These are phyloP conservation scores for Pseudopithomyces maydicus DNA, from an alignment of 2,329 filamentous ascomycete species.

Conservation along the genomic window DNA sequence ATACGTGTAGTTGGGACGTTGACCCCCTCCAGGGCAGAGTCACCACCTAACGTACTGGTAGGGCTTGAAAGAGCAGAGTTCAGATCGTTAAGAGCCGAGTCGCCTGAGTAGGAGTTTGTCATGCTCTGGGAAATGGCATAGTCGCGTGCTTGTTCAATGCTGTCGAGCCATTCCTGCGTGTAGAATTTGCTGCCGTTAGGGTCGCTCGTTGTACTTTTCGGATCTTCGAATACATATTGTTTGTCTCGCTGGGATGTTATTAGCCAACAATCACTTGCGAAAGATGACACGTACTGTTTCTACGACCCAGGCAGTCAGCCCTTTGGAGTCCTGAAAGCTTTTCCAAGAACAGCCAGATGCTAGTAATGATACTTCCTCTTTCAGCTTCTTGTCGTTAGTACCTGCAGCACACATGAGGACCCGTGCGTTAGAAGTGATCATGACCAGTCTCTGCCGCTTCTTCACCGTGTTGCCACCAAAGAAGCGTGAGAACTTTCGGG, in stretches of 20 bases:
- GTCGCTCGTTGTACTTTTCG: constrained; percentile 72
- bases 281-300: constrained; percentile 75
- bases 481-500: constrained; percentile 88
- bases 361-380: constrained; percentile 87
- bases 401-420: constrained; percentile 89
- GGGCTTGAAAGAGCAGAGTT: constrained; percentile 72
- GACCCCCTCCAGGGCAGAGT: constrained; percentile 47
- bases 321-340: constrained; percentile 83
- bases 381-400: constrained; percentile 94
- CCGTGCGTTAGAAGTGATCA: constrained; percentile 90
- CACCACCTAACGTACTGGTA: constrained; percentile 71
- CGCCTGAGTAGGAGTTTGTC: constrained; percentile 67
- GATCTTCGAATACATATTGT: constrained; percentile 91
- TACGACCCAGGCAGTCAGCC: constrained; percentile 84
- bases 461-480: constrained; percentile 91
- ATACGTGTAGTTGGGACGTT: constrained; percentile 60
- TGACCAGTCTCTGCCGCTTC: constrained; percentile 89
- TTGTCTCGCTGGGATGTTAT: constrained; percentile 71
- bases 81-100: constrained; percentile 51
- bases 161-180: constrained; percentile 91
- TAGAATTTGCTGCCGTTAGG: constrained; percentile 68
- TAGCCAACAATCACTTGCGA: not conserved
- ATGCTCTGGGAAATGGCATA: constrained; percentile 77
- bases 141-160: constrained; percentile 83
- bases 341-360: constrained; percentile 77